These are phyloP conservation scores for Calonectria naviculata DNA, from an alignment of 2,329 filamentous ascomycete species.

Conservation along the genomic window DNA sequence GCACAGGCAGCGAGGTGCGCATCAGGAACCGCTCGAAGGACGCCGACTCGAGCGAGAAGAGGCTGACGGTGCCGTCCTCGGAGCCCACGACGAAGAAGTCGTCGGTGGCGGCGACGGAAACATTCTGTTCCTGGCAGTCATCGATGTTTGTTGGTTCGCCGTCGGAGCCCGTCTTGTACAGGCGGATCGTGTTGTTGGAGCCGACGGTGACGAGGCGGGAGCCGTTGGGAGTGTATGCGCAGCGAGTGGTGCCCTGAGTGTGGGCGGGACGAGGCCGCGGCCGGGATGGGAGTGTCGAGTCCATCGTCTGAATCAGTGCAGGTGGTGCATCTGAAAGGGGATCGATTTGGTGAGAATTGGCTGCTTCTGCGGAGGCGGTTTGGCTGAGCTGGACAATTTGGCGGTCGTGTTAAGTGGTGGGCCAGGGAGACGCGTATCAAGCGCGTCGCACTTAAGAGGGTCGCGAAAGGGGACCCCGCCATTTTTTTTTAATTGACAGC, in stretches of 20 bases:
- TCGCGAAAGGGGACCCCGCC: slow-evolving; percentile 44
- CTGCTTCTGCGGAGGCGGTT: not conserved
- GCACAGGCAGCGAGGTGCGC: slow-evolving; percentile 85
- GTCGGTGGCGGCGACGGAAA: slow-evolving; percentile 80
- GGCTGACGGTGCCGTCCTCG: slow-evolving; percentile 95
- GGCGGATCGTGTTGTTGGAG: slow-evolving; percentile 90
- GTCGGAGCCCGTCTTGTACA: slow-evolving; percentile 92
- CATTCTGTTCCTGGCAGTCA: slow-evolving; percentile 88
- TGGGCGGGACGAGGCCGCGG: slow-evolving; percentile 77
- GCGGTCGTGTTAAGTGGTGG: slow-evolving; percentile 14
- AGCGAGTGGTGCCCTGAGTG: slow-evolving; percentile 86
- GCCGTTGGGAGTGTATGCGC: slow-evolving; percentile 91
- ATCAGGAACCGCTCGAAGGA: slow-evolving; percentile 84
- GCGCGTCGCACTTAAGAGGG: slow-evolving; percentile 53
- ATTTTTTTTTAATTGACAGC: slow-evolving; percentile 24
- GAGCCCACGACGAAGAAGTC: slow-evolving; percentile 89
- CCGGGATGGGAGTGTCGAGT: slow-evolving; percentile 51
- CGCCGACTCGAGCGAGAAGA: slow-evolving; percentile 83
- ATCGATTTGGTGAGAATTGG: not conserved
- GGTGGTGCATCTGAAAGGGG: slow-evolving; percentile 18
- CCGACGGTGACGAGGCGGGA: slow-evolving; percentile 89
- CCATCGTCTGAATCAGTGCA: slow-evolving; percentile 38
- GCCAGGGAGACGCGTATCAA: slow-evolving; percentile 50
- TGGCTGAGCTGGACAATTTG: not conserved
- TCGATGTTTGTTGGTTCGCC: slow-evolving; percentile 94